phyloP scores from a whole-genome alignment of 1,139 yeast species.

The Scheffersomyces quercinus region DNA sequence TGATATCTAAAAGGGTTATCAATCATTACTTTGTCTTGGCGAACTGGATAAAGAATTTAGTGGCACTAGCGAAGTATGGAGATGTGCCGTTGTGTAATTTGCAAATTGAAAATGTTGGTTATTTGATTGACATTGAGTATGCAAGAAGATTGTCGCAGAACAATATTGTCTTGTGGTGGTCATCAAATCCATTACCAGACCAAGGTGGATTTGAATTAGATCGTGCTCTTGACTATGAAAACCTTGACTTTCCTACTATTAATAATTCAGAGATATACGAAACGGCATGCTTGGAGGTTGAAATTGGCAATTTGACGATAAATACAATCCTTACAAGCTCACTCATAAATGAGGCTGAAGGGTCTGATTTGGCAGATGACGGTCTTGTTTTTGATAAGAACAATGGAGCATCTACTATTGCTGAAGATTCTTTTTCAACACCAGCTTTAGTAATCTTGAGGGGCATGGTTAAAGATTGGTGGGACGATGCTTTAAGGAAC shows the following conservation, averaged over 20 bases:
- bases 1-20: conserved; percentile 65
- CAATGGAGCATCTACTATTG: conserved; percentile 55
- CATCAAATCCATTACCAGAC: conserved; percentile 76
- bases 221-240: conserved; percentile 51
- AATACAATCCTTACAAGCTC: conserved; percentile 87
- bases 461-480: conserved; percentile 81
- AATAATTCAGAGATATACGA: conserved; percentile 82
- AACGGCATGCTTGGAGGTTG: conserved; percentile 77
- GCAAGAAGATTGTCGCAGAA: conserved; percentile 71
- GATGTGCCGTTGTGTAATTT: conserved; percentile 86
- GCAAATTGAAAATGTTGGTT: conserved; percentile 72
- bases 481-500: conserved; percentile 83
- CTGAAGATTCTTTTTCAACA: conserved; percentile 78
- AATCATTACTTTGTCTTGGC: conserved; percentile 76
- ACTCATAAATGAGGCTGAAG: conserved; percentile 85
- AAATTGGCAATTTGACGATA: conserved; percentile 74
- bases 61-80: conserved; percentile 67
- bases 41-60: conserved; percentile 69
- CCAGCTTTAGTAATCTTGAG: conserved; percentile 74
- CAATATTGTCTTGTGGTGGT: conserved; percentile 91
- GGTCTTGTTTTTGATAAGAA: conserved; percentile 40
- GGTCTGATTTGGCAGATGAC: conserved; percentile 71
- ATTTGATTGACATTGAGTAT: conserved; percentile 80
- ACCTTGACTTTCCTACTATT: conserved; percentile 67
- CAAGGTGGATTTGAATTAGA: conserved; percentile 85